Base-by-base conservation (phyloP, 257 asterid species). In the Avicennia marina region DNA sequence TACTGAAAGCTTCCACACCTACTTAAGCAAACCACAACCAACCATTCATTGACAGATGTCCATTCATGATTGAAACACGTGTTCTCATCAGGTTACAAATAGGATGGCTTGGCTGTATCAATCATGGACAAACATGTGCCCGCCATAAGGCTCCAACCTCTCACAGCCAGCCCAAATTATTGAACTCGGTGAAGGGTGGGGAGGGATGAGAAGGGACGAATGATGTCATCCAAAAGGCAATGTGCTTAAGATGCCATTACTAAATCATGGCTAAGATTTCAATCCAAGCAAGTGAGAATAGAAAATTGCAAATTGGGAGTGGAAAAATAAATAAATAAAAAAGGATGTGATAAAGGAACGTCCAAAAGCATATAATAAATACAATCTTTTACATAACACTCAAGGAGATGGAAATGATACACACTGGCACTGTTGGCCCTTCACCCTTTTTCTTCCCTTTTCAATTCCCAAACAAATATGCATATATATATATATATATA, bases 221-320 rank as follows among this genome's bases (percentile, higher is more conserved):
- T 79, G 81, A 78, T 85, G 83, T 69, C n/a, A 77, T 78, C 76
- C 74, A 74, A 82, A 82, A 80, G 86, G 68, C 80, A 66, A 80
- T 81, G 77, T 73, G 83, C 75, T 67, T 47, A 17, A 64, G 69
- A 70, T 67, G 71, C 78, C 70, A 80, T 80, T 72, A 81, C 79
- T 65, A 67, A 20, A 44, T 78, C 78, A 71, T 69, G 65, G 74
- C 76, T 58, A 78, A 10, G 45, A 72, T 70, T 74, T 79, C 65
- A 78, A 56, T 70, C 65, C 75, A 62, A 66, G 43, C 56, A 65
- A 67, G 52, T 53, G 20, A 66, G n/a, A n/a, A n/a, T n/a, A n/a
- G n/a, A n/a, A n/a, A n/a, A n/a, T 20, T 31, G n/a, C 34, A 29
- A 29, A 29, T 29, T 29, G 34, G 34, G 34, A 40, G 9, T 2